Evolutionary conservation across 495 filamentous ascomycete species (phyloP).

Genomic region (Neurospora sp.): DNA sequence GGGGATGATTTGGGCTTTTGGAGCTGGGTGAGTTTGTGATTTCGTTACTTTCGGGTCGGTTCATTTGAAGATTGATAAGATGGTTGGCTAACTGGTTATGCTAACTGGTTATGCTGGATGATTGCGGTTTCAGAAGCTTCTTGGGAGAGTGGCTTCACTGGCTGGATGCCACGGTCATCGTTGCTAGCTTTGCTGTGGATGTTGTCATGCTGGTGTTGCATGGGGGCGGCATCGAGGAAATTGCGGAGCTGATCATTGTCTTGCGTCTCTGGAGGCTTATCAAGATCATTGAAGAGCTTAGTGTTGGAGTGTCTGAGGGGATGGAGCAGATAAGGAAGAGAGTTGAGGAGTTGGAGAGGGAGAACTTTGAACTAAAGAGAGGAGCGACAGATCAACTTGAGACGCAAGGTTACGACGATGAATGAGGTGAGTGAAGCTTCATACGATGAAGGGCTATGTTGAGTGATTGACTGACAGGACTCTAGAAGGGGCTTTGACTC

Average conservation of each 20-base stretch:
- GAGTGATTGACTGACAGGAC: not conserved
- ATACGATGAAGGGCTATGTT: not conserved
- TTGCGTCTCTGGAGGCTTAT: constrained; percentile 59
- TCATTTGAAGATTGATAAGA: not conserved
- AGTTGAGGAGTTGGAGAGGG: constrained; percentile 9
- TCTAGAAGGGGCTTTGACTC: not conserved
- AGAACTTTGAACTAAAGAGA: constrained; percentile 7
- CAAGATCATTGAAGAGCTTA: constrained; percentile 57
- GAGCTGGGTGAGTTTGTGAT: constrained; percentile 31
- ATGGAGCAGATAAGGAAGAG: constrained; percentile 12
- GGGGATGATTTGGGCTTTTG: constrained; percentile 47
- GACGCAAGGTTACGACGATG: not conserved
- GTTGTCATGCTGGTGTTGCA: constrained; percentile 26
- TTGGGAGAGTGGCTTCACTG: constrained; percentile 51
- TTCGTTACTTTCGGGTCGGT: not conserved
- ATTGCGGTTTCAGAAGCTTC: constrained; percentile 31
- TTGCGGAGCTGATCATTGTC: constrained; percentile 51
- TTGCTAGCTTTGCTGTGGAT: constrained; percentile 50
- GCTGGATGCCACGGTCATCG: constrained; percentile 54
- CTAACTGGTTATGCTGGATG: not conserved
- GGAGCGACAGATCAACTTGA: not conserved
- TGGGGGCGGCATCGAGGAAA: constrained; percentile 42
- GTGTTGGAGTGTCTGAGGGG: constrained; percentile 46
- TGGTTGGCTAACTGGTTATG: not conserved
- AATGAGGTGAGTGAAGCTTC: not conserved